Evolutionary conservation across 768 basidiomycete species (phyloP).

Genomic region (Xerocomus brunneocitrinus): DNA sequence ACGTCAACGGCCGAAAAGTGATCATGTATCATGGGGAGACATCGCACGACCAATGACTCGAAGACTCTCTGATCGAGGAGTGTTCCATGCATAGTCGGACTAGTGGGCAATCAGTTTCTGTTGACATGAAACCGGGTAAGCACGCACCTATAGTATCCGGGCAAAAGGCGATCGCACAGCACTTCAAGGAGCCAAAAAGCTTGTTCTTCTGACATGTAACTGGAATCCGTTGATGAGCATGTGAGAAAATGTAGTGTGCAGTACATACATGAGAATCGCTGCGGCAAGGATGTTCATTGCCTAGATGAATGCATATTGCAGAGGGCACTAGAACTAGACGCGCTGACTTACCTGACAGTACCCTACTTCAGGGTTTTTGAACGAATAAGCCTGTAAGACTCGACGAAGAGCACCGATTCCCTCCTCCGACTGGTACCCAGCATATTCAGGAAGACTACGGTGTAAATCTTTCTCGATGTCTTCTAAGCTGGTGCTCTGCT

Average conservation of each 20-base stretch:
- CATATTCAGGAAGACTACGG: slow-evolving; percentile 93
- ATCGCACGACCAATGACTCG: slow-evolving; percentile 84
- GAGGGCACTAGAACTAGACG: not conserved
- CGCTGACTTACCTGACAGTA: slow-evolving; percentile 73
- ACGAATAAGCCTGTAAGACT: slow-evolving; percentile 93
- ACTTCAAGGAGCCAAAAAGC: slow-evolving; percentile 97
- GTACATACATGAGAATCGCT: slow-evolving; percentile 80
- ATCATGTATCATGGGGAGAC: slow-evolving; percentile 90
- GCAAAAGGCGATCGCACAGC: slow-evolving; percentile 88
- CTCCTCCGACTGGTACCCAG: slow-evolving; percentile 87
- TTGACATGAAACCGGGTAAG: not conserved
- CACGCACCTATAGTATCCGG: slow-evolving; percentile 91
- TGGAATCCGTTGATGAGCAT: slow-evolving; percentile 30
- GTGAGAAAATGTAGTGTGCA: not conserved
- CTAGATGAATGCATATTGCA: slow-evolving; percentile 32
- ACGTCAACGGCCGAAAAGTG: slow-evolving; percentile 91
- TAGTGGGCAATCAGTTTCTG: slow-evolving; percentile 28
- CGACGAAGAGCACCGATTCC: slow-evolving; percentile 82
- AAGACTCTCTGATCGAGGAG: slow-evolving; percentile 98
- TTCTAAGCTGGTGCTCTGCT: slow-evolving; percentile 84
- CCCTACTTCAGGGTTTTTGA: slow-evolving; percentile 90
- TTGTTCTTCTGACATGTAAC: slow-evolving; percentile 99
- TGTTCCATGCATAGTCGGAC: slow-evolving; percentile 98
- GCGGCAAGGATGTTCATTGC: slow-evolving; percentile 98
- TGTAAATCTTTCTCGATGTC: slow-evolving; percentile 99